Percentiles rank a stretch among this genome's conserved stretches.
Evolutionary conservation across 208 protist genomes (phyloP).

Genomic region (Wallacemonas sp.): DNA sequence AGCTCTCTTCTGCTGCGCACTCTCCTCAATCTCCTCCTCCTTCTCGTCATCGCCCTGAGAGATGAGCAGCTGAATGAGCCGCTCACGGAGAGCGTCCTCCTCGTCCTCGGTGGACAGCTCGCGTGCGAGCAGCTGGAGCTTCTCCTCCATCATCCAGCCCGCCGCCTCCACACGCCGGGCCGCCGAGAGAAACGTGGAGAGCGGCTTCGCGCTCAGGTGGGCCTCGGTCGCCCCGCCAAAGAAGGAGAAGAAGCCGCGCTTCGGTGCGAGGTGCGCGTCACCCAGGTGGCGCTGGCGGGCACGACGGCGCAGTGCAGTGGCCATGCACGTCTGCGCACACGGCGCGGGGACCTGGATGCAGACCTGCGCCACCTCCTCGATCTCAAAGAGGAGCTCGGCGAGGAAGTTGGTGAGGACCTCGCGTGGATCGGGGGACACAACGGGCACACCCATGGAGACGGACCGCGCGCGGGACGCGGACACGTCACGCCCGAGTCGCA

Average conservation of each 20-base stretch:
- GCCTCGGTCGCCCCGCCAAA: constrained; percentile 64
- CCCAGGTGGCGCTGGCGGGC: background rate
- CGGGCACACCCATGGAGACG: constrained; percentile 17
- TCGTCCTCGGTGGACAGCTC: constrained; percentile 49
- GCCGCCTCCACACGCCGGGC: constrained; percentile 29
- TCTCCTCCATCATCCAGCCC: constrained; percentile 40
- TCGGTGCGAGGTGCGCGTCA: background rate
- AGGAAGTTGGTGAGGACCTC: constrained; percentile 34
- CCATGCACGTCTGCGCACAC: background rate
- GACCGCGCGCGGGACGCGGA: constrained; percentile 8
- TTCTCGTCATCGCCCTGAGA: background rate
- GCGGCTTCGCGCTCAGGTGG: constrained; percentile 61
- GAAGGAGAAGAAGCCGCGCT: constrained; percentile 56
- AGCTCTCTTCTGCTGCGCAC: too few species aligned
- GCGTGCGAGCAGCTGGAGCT: constrained; percentile 47
- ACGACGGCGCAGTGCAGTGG: background rate
- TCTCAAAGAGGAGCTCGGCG: constrained; percentile 34
- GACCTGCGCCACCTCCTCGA: constrained; percentile 42
- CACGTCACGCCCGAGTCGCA: background rate
- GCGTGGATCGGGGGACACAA: constrained; percentile 28
- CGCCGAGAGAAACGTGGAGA: constrained; percentile 52
- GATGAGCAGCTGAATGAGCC: constrained; percentile 3
- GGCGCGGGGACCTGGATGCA: constrained; percentile 54
- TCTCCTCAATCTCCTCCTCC: constrained; percentile 1
- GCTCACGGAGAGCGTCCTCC: constrained; percentile 31